Evolutionary conservation across 2,329 filamentous ascomycete genomes (phyloP).

Genomic region (Aspergillus bombycis): DNA sequence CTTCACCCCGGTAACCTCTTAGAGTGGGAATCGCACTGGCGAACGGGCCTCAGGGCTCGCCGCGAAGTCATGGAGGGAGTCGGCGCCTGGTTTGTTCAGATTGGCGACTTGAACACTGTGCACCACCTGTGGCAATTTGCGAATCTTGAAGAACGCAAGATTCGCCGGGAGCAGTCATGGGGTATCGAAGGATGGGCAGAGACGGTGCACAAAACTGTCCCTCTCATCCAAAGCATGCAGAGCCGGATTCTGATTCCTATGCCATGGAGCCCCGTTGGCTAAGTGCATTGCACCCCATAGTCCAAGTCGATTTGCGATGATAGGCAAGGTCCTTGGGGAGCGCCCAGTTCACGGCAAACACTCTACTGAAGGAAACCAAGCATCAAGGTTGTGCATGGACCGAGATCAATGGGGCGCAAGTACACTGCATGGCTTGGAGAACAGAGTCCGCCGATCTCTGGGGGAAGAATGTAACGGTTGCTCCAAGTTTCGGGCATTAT

Average conservation of each 20-base stretch:
- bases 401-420: not conserved
- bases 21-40: constrained; percentile 99
- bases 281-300: constrained; percentile 25
- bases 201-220: constrained; percentile 97
- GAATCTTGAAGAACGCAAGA: constrained; percentile 89
- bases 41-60: constrained; percentile 84
- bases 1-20: constrained; percentile 93
- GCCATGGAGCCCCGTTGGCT: constrained; percentile 94
- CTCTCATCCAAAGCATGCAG: constrained; percentile 95
- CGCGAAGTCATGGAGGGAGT: constrained; percentile 98
- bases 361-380: constrained; percentile 4
- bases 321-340: not conserved
- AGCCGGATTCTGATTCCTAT: constrained; percentile 90
- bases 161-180: constrained; percentile 93
- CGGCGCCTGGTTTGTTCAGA: constrained; percentile 97
- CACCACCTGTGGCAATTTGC: constrained; percentile 99
- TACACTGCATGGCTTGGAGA: not conserved
- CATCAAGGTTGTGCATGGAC: constrained; percentile 1
- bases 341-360: constrained; percentile 1
- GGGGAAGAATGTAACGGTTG: not conserved
- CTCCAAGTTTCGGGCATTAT: not conserved
- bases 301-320: constrained; percentile 10
- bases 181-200: constrained; percentile 92
- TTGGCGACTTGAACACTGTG: constrained; percentile 95
- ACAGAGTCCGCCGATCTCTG: not conserved